Percentiles rank a stretch among this genome's conserved stretches.
Evolutionary conservation across 1,284 basidiomycete species (phyloP).

Genomic region (Ceratorhiza oryzae-sativae): DNA sequence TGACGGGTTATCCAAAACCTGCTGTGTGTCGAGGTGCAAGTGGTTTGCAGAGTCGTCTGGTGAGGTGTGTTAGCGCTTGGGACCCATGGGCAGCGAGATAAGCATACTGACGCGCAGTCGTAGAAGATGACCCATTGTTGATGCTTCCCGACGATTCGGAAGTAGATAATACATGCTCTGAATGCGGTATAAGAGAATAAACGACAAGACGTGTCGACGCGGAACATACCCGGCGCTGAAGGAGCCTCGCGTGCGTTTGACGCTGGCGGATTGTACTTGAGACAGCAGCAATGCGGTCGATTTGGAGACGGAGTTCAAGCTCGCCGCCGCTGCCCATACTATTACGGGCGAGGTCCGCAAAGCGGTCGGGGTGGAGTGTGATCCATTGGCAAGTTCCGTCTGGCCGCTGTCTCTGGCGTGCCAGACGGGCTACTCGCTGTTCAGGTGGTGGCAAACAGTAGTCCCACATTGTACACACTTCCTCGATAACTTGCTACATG

Average conservation of each 20-base stretch:
- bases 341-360: not conserved
- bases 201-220: too few species aligned
- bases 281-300: not conserved
- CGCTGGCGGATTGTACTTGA: not conserved
- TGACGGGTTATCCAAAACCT: too few species aligned
- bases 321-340: not conserved
- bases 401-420: not conserved
- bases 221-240: slow-evolving; percentile 1
- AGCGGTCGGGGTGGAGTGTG: slow-evolving; percentile 3
- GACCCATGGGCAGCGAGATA: too few species aligned
- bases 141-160: too few species aligned
- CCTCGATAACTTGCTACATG: slow-evolving; percentile 13
- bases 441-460: slow-evolving; percentile 19
- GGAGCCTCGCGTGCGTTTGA: not conserved
- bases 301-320: slow-evolving; percentile 12
- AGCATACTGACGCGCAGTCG: too few species aligned
- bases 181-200: too few species aligned
- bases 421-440: not conserved
- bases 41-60: too few species aligned
- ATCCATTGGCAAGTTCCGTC: slow-evolving; percentile 4
- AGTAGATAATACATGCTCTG: not conserved
- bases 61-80: too few species aligned
- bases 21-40: too few species aligned
- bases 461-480: not conserved
- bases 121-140: too few species aligned